phyloP scores from a whole-genome alignment of 176 grass and related monocot species.

The Tillandsia leiboldiana region DNA sequence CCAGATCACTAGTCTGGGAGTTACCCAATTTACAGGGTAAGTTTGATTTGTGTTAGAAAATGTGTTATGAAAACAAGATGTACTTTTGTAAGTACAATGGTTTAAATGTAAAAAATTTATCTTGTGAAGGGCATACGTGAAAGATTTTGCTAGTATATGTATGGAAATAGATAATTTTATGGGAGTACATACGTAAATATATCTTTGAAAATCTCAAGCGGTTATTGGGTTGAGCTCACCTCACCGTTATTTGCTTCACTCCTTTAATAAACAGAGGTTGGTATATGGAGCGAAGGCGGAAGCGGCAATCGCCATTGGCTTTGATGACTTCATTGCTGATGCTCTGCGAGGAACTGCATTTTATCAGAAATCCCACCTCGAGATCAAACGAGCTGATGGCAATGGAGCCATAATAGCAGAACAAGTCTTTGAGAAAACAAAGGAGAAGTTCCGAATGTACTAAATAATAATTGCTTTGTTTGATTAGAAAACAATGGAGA shows the following conservation, averaged over 20 bases:
- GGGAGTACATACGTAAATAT: too few species aligned
- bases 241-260: constrained; percentile 9
- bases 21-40: too few species aligned
- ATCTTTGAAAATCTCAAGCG: too few species aligned
- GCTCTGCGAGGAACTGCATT: constrained; percentile 71
- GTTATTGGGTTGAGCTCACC: neutral
- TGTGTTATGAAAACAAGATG: too few species aligned
- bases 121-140: too few species aligned
- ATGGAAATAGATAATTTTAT: neutral
- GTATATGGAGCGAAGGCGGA: constrained; percentile 95
- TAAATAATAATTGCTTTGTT: constrained; percentile 19
- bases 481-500: constrained; percentile 3
- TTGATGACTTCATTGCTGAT: constrained; percentile 97
- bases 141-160: too few species aligned
- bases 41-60: too few species aligned
- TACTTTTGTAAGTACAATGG: too few species aligned
- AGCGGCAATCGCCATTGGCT: constrained; percentile 89
- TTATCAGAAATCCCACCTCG: constrained; percentile 88
- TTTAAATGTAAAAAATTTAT: too few species aligned
- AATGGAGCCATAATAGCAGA: constrained; percentile 87
- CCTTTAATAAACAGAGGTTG: constrained; percentile 50
- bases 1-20: too few species aligned
- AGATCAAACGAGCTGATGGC: constrained; percentile 80
- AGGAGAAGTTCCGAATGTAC: constrained; percentile 90
- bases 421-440: constrained; percentile 92